Evolutionary conservation across 768 basidiomycete genomes (phyloP).

Genomic region (Hemileccinum rubropunctum): DNA sequence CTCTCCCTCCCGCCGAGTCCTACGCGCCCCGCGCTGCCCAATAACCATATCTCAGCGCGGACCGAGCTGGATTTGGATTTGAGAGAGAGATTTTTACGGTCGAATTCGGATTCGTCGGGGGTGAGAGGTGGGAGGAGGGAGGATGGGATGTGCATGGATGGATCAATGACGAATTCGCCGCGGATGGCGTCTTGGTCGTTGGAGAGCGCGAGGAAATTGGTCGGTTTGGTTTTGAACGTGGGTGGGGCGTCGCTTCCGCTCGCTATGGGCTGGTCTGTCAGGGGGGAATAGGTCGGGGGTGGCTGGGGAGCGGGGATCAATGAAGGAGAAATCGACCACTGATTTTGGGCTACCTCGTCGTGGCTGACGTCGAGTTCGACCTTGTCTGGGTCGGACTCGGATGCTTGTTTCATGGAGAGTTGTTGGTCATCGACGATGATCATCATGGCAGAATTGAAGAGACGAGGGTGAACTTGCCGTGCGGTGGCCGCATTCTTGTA

Average conservation of each 20-base stretch:
- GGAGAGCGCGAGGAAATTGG: slow-evolving; percentile 21
- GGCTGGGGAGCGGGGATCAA: slow-evolving; percentile 13
- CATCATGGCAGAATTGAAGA: too few relatives aligned
- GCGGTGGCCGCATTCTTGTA: too few relatives aligned
- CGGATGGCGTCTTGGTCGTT: slow-evolving; percentile 6
- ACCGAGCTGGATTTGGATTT: slow-evolving; percentile 35
- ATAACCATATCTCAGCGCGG: slow-evolving; percentile 39
- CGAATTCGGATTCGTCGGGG: slow-evolving; percentile 34
- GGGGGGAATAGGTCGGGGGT: slow-evolving; percentile 24
- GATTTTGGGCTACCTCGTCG: slow-evolving; percentile 8
- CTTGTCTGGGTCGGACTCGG: neutral
- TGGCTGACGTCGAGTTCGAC: neutral
- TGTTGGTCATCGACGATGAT: too few relatives aligned
- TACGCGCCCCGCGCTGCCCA: slow-evolving; percentile 10
- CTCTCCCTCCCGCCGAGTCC: too few relatives aligned
- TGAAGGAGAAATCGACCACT: neutral
- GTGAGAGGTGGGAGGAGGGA: slow-evolving; percentile 39
- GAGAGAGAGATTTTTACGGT: slow-evolving; percentile 39
- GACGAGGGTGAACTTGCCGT: too few relatives aligned
- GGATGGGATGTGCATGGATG: slow-evolving; percentile 38
- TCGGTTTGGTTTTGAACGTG: slow-evolving; percentile 27
- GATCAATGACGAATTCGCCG: slow-evolving; percentile 43
- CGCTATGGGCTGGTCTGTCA: neutral
- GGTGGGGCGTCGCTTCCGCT: neutral
- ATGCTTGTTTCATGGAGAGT: too few relatives aligned